These are phyloP conservation scores for Xylaria bambusicola DNA, from an alignment of 495 filamentous ascomycete genomes.

Conservation along the genomic window DNA sequence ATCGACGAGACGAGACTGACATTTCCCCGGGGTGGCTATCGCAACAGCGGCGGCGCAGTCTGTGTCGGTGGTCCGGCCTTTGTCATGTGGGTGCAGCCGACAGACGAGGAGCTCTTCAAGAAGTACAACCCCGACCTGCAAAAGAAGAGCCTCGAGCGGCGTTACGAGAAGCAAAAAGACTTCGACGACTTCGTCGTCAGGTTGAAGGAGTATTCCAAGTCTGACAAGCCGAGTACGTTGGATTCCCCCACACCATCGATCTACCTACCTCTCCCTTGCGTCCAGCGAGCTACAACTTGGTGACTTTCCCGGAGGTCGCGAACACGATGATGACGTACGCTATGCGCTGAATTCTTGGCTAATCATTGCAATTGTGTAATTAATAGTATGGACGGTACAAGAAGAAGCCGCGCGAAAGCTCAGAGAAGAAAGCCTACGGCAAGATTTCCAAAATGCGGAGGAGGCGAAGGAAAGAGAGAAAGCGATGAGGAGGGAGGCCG, in stretches of 20 bases:
- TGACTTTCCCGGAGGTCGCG: too few relatives aligned
- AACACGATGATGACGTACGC: background rate
- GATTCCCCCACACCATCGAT: background rate
- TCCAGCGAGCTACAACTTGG: too few relatives aligned
- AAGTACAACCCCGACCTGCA: conserved; percentile 93
- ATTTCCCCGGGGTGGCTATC: conserved; percentile 4
- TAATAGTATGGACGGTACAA: conserved; percentile 69
- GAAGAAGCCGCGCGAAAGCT: conserved; percentile 61
- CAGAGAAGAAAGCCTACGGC: conserved; percentile 53
- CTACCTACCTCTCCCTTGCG: too few relatives aligned
- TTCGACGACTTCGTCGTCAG: conserved; percentile 83
- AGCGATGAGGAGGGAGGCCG: conserved; percentile 56
- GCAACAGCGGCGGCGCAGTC: conserved; percentile 63
- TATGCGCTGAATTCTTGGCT: conserved; percentile 6
- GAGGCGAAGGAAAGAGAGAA: conserved; percentile 65
- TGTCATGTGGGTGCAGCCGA: conserved; percentile 76
- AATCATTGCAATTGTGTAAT: background rate
- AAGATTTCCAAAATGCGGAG: conserved; percentile 51
- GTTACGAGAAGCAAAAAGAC: conserved; percentile 73
- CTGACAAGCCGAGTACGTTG: conserved; percentile 72
- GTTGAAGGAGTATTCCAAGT: conserved; percentile 87
- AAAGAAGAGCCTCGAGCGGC: conserved; percentile 73
- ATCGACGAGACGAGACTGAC: conserved; percentile 20
- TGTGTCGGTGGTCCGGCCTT: conserved; percentile 84
- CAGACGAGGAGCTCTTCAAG: conserved; percentile 89